phyloP scores from a whole-genome alignment of 2,329 filamentous ascomycete species.

The Dichotomopilus funicola region DNA sequence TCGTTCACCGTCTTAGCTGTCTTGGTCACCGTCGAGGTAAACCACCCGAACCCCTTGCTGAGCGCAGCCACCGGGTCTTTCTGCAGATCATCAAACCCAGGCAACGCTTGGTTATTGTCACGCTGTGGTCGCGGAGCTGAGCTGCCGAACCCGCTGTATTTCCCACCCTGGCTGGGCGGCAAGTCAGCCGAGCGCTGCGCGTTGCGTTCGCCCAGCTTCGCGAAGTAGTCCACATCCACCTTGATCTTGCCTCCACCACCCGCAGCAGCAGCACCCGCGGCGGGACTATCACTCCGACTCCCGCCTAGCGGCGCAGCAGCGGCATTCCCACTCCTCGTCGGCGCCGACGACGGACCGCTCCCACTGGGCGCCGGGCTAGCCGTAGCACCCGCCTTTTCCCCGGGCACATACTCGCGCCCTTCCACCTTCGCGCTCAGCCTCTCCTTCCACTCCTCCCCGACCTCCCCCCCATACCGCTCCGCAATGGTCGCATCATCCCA shows the following conservation, averaged over 20 bases:
- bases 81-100: slow-evolving; percentile 80
- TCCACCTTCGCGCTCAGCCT: slow-evolving; percentile 82
- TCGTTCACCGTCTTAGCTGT: slow-evolving; percentile 88
- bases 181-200: slow-evolving; percentile 65
- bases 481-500: slow-evolving; percentile 88
- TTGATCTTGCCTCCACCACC: slow-evolving; percentile 42
- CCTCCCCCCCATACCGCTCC: slow-evolving; percentile 82
- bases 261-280: slow-evolving; percentile 11
- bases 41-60: slow-evolving; percentile 92
- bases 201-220: slow-evolving; percentile 76
- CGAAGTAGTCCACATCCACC: slow-evolving; percentile 85
- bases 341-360: slow-evolving; percentile 13
- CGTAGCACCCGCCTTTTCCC: slow-evolving; percentile 47
- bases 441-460: slow-evolving; percentile 94
- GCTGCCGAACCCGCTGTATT: slow-evolving; percentile 86
- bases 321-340: background rate
- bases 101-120: slow-evolving; percentile 37
- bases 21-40: slow-evolving; percentile 79
- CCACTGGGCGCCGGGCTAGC: slow-evolving; percentile 21
- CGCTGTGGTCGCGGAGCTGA: slow-evolving; percentile 51
- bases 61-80: slow-evolving; percentile 83
- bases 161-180: slow-evolving; percentile 85
- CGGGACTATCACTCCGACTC: slow-evolving; percentile 27
- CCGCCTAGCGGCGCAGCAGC: slow-evolving; percentile 26
- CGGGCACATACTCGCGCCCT: slow-evolving; percentile 75